These are phyloP conservation scores for Cubamyces lactineus DNA, from an alignment of 768 basidiomycete species.

Conservation along the genomic window DNA sequence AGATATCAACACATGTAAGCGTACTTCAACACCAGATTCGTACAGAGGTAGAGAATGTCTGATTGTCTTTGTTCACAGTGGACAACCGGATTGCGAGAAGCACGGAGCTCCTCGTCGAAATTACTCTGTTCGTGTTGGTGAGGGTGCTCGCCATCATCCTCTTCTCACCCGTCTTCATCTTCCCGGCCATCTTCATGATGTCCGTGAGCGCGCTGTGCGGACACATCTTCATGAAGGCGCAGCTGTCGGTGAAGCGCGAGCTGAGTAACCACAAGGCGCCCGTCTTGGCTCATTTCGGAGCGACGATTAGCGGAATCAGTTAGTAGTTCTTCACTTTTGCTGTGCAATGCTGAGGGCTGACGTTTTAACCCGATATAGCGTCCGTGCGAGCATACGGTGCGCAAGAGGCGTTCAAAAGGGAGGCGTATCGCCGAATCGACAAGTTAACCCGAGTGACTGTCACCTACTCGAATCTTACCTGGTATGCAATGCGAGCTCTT, in stretches of 20 bases:
- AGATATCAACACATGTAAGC: slow-evolving; percentile 22
- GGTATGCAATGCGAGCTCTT: slow-evolving; percentile 9
- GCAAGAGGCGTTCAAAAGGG: slow-evolving; percentile 43
- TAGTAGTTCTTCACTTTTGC: slow-evolving; percentile 4
- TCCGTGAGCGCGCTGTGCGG: slow-evolving; percentile 45
- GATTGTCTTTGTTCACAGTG: slow-evolving; percentile 28
- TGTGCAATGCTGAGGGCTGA: neutral
- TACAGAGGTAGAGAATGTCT: neutral
- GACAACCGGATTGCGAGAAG: slow-evolving; percentile 36
- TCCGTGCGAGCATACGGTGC: slow-evolving; percentile 60
- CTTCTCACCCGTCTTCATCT: slow-evolving; percentile 44
- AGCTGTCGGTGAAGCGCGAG: slow-evolving; percentile 58
- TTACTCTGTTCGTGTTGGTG: slow-evolving; percentile 39
- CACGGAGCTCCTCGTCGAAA: slow-evolving; percentile 39
- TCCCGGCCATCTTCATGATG: slow-evolving; percentile 41
- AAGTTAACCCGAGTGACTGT: slow-evolving; percentile 44
- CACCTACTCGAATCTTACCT: slow-evolving; percentile 49
- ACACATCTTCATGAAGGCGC: slow-evolving; percentile 56
- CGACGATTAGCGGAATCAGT: slow-evolving; percentile 54
- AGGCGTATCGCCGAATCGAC: slow-evolving; percentile 49
- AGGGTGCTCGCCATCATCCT: slow-evolving; percentile 43
- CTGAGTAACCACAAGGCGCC: slow-evolving; percentile 53
- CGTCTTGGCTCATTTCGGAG: slow-evolving; percentile 52
- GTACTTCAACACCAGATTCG: neutral
- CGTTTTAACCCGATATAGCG: slow-evolving; percentile 24